phyloP scores from a whole-genome alignment of 768 basidiomycete species.

The Mycena chlorophos region DNA sequence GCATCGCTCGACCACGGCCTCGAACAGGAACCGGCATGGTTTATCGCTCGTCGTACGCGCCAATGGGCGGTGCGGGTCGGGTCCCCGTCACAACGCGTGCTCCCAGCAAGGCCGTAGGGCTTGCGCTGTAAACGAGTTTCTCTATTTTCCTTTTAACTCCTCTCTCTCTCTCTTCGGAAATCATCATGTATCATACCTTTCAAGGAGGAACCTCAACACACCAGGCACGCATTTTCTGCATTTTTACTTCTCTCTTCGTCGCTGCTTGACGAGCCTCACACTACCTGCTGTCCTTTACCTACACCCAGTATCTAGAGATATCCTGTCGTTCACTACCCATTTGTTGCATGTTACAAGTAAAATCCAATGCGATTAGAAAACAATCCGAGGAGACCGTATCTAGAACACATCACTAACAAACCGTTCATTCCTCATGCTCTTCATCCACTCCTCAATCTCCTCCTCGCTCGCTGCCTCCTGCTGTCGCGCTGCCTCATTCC shows the following conservation, averaged over 20 bases:
- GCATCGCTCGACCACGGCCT: conserved; percentile 34
- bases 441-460: background rate
- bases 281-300: background rate
- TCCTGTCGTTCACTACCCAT: conserved; percentile 10
- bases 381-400: too few species aligned
- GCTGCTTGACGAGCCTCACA: background rate
- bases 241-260: conserved; percentile 1
- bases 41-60: conserved; percentile 42
- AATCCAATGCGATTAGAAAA: background rate
- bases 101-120: conserved; percentile 3
- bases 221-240: background rate
- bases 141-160: background rate
- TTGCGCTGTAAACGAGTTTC: conserved; percentile 8
- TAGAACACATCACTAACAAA: conserved; percentile 34
- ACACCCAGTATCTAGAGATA: conserved; percentile 1
- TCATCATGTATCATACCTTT: background rate
- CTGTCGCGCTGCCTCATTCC: too few species aligned
- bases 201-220: background rate
- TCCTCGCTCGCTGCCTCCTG: background rate
- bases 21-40: conserved; percentile 54
- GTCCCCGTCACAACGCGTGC: background rate
- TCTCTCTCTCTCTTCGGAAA: background rate
- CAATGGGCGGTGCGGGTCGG: background rate
- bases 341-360: background rate
- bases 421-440: conserved; percentile 16